Conservation (phyloP, 192 early-diverging fungal species). For the Umbelopsis sp. region DNA sequence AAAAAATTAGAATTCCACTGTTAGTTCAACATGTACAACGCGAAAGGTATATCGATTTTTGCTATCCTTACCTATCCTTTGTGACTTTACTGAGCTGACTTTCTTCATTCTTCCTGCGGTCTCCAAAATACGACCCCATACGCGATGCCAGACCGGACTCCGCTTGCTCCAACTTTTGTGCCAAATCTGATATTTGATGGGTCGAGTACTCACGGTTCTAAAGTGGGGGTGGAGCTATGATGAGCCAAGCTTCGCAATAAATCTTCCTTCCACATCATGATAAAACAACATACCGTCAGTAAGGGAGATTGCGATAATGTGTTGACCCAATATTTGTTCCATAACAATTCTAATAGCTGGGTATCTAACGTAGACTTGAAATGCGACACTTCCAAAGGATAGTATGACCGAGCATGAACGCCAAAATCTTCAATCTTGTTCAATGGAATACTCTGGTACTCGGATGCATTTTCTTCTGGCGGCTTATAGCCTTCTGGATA, state of each 20-base stretch:
- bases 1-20: neutral
- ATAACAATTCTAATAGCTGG: conserved; percentile 85
- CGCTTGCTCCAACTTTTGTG: conserved; percentile 82
- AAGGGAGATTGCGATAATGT: conserved; percentile 93
- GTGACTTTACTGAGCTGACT: conserved; percentile 69
- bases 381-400: conserved; percentile 86
- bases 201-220: conserved; percentile 84
- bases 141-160: conserved; percentile 58
- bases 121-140: conserved; percentile 45
- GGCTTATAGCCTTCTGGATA: conserved; percentile 89
- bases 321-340: conserved; percentile 99
- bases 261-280: neutral
- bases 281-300: conserved; percentile 65
- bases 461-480: conserved; percentile 74
- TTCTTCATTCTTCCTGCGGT: conserved; percentile 61
- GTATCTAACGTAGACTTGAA: conserved; percentile 93
- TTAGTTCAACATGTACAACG: conserved; percentile 1
- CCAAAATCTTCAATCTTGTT: conserved; percentile 99
- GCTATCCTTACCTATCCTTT: conserved; percentile 60
- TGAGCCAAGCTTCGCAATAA: too few relatives aligned
- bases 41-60: conserved; percentile 16
- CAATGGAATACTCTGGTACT: conserved; percentile 91
- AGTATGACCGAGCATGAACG: conserved; percentile 89
- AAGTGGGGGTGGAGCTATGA: neutral
- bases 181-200: conserved; percentile 79